Conservation (phyloP, 495 filamentous ascomycete genomes). For the Aspergillus kassunensis region DNA sequence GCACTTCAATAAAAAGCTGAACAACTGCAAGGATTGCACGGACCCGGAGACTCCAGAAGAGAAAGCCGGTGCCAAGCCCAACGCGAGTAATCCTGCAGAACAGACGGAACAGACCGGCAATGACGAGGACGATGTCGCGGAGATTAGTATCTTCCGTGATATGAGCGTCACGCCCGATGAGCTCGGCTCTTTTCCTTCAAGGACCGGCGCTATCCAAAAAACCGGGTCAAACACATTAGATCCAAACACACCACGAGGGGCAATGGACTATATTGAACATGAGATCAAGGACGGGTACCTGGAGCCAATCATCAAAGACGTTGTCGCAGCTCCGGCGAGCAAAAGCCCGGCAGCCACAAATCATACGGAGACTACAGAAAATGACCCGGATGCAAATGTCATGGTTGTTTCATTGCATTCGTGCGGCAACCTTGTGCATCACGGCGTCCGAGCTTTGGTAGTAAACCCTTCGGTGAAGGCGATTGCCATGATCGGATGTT, state of each 20-base stretch:
- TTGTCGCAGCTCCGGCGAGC: constrained; percentile 36
- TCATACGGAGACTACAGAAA: constrained; percentile 11
- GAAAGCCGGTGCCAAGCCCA: constrained; percentile 24
- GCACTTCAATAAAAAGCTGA: constrained; percentile 70
- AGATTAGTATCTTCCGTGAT: constrained; percentile 37
- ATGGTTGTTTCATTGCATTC: constrained; percentile 95
- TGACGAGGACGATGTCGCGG: constrained; percentile 29
- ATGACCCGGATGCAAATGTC: constrained; percentile 40
- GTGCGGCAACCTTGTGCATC: constrained; percentile 94
- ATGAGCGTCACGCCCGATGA: constrained; percentile 36
- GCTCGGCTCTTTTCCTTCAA: constrained; percentile 16
- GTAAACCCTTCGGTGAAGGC: constrained; percentile 79
- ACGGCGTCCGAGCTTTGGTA: constrained; percentile 80
- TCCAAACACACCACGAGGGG: constrained; percentile 27
- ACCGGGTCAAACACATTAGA: neutral
- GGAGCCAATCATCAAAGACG: constrained; percentile 71
- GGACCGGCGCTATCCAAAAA: constrained; percentile 19
- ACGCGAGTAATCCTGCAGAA: neutral
- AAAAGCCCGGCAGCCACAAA: constrained; percentile 11
- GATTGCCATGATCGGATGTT: constrained; percentile 93
- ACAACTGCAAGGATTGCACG: constrained; percentile 41
- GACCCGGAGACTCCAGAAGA: constrained; percentile 22
- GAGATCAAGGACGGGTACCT: constrained; percentile 64
- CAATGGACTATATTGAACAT: constrained; percentile 52
- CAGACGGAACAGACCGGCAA: constrained; percentile 11